These are phyloP conservation scores for Solanum appendiculatum DNA, from an alignment of 257 asterid species.

Conservation along the genomic window DNA sequence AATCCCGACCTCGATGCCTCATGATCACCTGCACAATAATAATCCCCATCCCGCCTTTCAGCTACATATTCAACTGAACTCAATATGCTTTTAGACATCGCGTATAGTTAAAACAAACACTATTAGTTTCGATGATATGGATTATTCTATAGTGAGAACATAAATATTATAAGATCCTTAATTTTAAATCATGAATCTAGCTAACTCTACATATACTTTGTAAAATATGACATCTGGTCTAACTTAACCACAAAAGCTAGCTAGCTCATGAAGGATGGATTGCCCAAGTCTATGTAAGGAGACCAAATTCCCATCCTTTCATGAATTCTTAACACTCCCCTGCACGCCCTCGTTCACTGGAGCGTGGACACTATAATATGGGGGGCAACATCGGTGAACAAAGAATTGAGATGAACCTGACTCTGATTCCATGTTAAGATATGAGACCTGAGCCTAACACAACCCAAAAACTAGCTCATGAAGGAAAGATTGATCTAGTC, in stretches of 20 bases:
- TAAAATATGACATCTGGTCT: background rate
- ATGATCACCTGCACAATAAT: background rate
- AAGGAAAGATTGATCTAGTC: too few relatives aligned
- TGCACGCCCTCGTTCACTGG: background rate
- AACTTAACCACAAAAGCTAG: background rate
- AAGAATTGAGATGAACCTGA: background rate
- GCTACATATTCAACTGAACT: background rate
- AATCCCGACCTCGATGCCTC: conserved; percentile 1
- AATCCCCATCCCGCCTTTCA: background rate
- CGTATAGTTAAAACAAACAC: too few relatives aligned
- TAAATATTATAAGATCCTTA: background rate
- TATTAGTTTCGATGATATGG: background rate
- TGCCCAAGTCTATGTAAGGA: background rate
- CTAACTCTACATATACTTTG: too few relatives aligned
- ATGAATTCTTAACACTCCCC: background rate
- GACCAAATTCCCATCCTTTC: too few relatives aligned
- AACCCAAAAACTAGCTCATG: background rate
- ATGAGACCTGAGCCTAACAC: too few relatives aligned
- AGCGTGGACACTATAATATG: too few relatives aligned
- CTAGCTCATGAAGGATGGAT: background rate
- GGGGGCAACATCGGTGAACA: background rate
- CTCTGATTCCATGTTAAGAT: background rate
- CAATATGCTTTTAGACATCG: background rate
- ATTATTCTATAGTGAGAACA: background rate
- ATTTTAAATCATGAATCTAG: too few relatives aligned